phyloP scores from a whole-genome alignment of 352 stramenopile species.

The Phytophthora sp. region DNA sequence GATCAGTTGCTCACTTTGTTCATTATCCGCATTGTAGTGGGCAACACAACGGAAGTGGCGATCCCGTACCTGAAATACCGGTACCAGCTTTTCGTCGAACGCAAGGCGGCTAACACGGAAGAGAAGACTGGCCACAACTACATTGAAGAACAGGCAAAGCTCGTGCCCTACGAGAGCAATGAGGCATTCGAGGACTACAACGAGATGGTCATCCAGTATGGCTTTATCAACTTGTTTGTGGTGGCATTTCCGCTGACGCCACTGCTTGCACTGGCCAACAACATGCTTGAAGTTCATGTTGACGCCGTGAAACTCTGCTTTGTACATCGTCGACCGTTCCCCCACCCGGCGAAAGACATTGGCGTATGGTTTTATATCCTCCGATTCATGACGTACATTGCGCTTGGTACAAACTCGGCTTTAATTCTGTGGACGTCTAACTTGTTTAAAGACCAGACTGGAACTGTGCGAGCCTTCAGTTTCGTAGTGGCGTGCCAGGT shows the following conservation, averaged over 20 bases:
- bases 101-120: slow-evolving; percentile 29
- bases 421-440: slow-evolving; percentile 87
- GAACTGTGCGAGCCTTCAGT: slow-evolving; percentile 59
- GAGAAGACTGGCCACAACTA: slow-evolving; percentile 68
- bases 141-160: slow-evolving; percentile 86
- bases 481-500: slow-evolving; percentile 80
- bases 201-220: slow-evolving; percentile 95
- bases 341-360: slow-evolving; percentile 85
- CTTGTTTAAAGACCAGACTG: slow-evolving; percentile 56
- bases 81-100: slow-evolving; percentile 65
- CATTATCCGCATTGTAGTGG: slow-evolving; percentile 92
- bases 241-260: slow-evolving; percentile 93
- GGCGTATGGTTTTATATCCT: slow-evolving; percentile 93
- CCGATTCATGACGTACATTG: slow-evolving; percentile 81
- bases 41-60: slow-evolving; percentile 90
- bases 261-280: slow-evolving; percentile 90
- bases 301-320: slow-evolving; percentile 89
- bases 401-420: slow-evolving; percentile 78
- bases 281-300: slow-evolving; percentile 91
- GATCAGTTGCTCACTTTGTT: slow-evolving; percentile 93
- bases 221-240: slow-evolving; percentile 95
- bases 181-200: slow-evolving; percentile 91
- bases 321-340: slow-evolving; percentile 79
- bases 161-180: slow-evolving; percentile 81
- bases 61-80: slow-evolving; percentile 86